Conservation (phyloP, 2,329 filamentous ascomycete species). For the Cladosporium velox region DNA sequence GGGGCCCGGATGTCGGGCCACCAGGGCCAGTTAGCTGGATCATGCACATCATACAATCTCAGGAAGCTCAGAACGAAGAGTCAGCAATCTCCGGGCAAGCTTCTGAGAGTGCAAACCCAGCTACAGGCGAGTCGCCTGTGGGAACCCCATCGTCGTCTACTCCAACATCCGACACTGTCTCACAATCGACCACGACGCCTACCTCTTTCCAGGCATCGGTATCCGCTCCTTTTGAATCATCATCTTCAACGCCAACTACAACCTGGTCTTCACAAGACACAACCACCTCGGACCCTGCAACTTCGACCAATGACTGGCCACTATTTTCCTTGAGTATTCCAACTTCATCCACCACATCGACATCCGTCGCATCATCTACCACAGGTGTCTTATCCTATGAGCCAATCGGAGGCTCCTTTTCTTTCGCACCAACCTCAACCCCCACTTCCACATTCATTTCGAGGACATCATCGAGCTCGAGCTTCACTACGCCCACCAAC, state of each 20-base stretch:
- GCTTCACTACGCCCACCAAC: background rate
- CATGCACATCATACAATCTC: slow-evolving; percentile 11
- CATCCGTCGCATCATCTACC: slow-evolving; percentile 6
- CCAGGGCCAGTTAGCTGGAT: slow-evolving; percentile 18
- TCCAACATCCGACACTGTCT: slow-evolving; percentile 17
- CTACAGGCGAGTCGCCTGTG: slow-evolving; percentile 6
- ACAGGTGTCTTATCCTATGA: slow-evolving; percentile 10
- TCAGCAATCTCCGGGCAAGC: slow-evolving; percentile 9
- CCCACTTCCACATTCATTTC: slow-evolving; percentile 1
- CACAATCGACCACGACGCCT: slow-evolving; percentile 2
- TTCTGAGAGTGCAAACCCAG: background rate
- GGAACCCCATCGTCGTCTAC: slow-evolving; percentile 4
- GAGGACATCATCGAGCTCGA: background rate
- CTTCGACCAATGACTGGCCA: slow-evolving; percentile 1
- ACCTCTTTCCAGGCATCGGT: slow-evolving; percentile 3
- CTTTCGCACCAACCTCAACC: slow-evolving; percentile 8
- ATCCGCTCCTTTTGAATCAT: slow-evolving; percentile 6
- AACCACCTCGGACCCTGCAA: slow-evolving; percentile 10
- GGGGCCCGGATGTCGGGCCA: slow-evolving; percentile 17
- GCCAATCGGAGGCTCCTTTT: slow-evolving; percentile 8
- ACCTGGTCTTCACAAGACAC: slow-evolving; percentile 9
- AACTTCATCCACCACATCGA: slow-evolving; percentile 4
- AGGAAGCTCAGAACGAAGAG: background rate
- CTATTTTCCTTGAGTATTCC: slow-evolving; percentile 10
- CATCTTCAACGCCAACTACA: slow-evolving; percentile 3